Conservation (phyloP, 2,329 filamentous ascomycete genomes). For the Fusarium graminum region DNA sequence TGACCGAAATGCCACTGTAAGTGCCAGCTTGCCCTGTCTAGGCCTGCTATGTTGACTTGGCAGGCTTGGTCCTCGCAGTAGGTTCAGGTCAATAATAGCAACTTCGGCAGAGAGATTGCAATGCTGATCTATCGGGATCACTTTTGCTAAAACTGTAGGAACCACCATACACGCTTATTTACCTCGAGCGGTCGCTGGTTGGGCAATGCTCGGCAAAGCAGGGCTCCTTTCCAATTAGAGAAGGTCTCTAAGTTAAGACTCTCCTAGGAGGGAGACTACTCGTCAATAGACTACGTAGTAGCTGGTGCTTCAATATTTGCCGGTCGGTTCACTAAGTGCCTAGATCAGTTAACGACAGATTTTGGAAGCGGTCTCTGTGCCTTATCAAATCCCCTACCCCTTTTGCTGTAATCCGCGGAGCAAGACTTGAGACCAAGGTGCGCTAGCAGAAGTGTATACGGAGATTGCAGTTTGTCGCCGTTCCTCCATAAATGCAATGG, state of each 20-base stretch:
- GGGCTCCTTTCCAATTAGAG: conserved; percentile 29
- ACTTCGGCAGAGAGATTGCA: conserved; percentile 22
- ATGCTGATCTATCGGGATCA: conserved; percentile 44
- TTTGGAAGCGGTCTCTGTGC: neutral
- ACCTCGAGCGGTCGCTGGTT: conserved; percentile 23
- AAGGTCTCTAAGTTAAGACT: conserved; percentile 28
- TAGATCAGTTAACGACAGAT: conserved; percentile 8
- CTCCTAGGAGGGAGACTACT: conserved; percentile 12
- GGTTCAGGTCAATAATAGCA: conserved; percentile 2
- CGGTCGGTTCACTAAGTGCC: neutral
- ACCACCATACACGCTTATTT: conserved; percentile 36
- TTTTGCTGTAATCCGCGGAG: conserved; percentile 9
- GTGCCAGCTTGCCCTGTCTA: conserved; percentile 4
- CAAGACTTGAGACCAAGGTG: neutral
- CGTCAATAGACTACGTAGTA: conserved; percentile 6
- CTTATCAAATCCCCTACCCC: neutral
- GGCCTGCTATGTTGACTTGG: neutral
- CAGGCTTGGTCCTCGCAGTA: conserved; percentile 11
- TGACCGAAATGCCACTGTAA: conserved; percentile 7
- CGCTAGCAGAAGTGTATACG: neutral
- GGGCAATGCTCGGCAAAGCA: conserved; percentile 26
- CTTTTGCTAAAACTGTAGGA: conserved; percentile 39
- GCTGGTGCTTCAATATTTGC: conserved; percentile 12
- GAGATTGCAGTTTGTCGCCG: neutral
- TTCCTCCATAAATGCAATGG: neutral